Evolutionary conservation across 495 filamentous ascomycete genomes (phyloP), one percentile per base, ranked within the genome.

Genomic region (Beverwykella pulmonaria): DNA sequence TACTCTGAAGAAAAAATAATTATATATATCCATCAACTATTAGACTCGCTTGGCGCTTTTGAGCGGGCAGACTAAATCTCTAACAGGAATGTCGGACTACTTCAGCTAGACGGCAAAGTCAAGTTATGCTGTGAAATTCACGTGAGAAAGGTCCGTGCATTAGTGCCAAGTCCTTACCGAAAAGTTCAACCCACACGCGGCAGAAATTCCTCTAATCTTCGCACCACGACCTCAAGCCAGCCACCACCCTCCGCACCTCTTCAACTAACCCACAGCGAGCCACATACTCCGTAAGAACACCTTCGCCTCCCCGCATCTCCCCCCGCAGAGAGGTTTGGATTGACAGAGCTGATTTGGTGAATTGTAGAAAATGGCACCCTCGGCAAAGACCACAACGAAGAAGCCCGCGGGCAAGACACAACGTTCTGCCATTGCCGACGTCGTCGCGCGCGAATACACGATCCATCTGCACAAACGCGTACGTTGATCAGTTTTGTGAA

Each of bases 401-500:
- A 72, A 72, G 61, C 70, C 84, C 65, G 84, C 84, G 72, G 85
- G 82, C 79, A 96, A 96, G 88, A 82, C 82, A 75, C 76, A 78
- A 73, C 90, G 93, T 77, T 97, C 92, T 78, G 94, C 94, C 82
- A 96, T 98, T 79, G 89, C 90, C 77, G 93, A 98, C 82, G 95
- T 98, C 75, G 94, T 99, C 77, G 88, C 94, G 64, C 92, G 94
- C 86, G 95, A 99, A 85, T 99, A 98, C 87, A 99, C 94, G 79
- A 99, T 99, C 86, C 93, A 99, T 87, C 82, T 99, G 69, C 94
- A 99, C 90, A 98, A 96, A 88, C 88, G 93, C 81, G 94, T 98
- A 95, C 80, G 91, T 91, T 80, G 69, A 81, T 82, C 83, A 83
- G 86, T 88, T 88, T 88, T 76, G 83, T 88, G 86, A 87, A 88